Base-by-base conservation (phyloP, 768 basidiomycete genomes). In the Lenzites betulinus region DNA sequence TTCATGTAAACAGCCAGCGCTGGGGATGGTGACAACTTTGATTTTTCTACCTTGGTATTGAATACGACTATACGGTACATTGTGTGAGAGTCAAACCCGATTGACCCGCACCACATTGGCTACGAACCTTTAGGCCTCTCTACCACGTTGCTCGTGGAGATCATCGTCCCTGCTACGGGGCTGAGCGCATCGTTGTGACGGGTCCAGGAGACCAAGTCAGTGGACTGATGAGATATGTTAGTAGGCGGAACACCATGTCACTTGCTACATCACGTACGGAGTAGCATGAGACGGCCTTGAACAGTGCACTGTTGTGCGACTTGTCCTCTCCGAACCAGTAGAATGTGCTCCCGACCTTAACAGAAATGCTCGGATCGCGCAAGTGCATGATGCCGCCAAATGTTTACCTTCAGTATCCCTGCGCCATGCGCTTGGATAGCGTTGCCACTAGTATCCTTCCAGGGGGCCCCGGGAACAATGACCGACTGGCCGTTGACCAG, bases 281-380 rank as follows among this genome's bases (percentile, higher is more conserved):
- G 67, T 84, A 84, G 70, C 83, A 85, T 5, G 82, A 80, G n/a
- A 85, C 84, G 0, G 84, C 83, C 30, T 76, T 76, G 72, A 86
- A 87, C 8, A 81, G 67, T 1, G 74, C 80, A 57, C 81, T 82
- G 65, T 86, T 83, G 64, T 76, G 75, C 5, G 80, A 69, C 66
- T 87, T 87, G 74, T 87, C 85, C 72, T 86, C 85, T 12, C 85
- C 85, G 55, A 79, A 77, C 85, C 84, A 86, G 66, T 86, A 85
- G 69, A 75, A 85, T 1, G 80, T 82, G 12, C 79, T 78, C 25
- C 76, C 81, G 58, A 83, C 81, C 82, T 83, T 30, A 15, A 15
- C 1, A 30, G 9, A 12, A 52, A 1, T 18, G 7, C 22, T 47
- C 16, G 28, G 33, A 47, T 8, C 46, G 30, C 33, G 35, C 49